Evolutionary conservation across 306 rosid species (phyloP).

Genomic region (Prunus mume): DNA sequence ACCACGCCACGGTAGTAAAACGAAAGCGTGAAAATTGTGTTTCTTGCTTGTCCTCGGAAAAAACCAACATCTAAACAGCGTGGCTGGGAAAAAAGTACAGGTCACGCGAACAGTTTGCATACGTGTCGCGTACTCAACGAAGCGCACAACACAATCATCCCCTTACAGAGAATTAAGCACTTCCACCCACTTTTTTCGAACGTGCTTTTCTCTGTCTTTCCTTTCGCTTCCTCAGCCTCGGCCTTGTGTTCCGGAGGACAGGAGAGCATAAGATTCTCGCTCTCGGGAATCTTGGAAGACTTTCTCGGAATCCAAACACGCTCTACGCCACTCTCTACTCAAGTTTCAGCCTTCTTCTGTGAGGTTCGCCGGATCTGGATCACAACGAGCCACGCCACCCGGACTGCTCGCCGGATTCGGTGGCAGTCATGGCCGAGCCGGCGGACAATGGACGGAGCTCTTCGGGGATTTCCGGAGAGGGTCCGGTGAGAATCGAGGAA

Average conservation of each 20-base stretch:
- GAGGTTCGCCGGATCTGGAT: conserved; percentile 43
- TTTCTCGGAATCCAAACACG: background rate
- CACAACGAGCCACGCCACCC: conserved; percentile 15
- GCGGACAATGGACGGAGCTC: conserved; percentile 39
- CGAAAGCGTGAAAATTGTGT: too few species aligned
- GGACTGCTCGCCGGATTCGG: conserved; percentile 14
- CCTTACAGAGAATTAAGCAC: background rate
- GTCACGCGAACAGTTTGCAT: background rate
- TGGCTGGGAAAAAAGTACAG: background rate
- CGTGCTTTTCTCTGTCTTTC: conserved; percentile 3
- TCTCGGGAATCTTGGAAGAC: background rate
- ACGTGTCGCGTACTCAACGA: conserved; percentile 8
- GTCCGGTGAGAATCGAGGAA: conserved; percentile 25
- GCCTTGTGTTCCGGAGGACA: background rate
- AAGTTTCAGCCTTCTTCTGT: background rate
- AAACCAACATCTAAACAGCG: background rate
- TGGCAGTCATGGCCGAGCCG: conserved; percentile 54
- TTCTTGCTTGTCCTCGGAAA: background rate
- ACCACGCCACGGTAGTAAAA: too few species aligned
- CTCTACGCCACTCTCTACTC: background rate
- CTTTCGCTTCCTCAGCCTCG: background rate
- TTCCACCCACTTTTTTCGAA: conserved; percentile 21
- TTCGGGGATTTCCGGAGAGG: conserved; percentile 31
- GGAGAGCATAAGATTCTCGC: background rate
- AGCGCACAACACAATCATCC: background rate